These are phyloP conservation scores for Globisporangium uncinulatum DNA, from an alignment of 352 stramenopile genomes.

Conservation along the genomic window DNA sequence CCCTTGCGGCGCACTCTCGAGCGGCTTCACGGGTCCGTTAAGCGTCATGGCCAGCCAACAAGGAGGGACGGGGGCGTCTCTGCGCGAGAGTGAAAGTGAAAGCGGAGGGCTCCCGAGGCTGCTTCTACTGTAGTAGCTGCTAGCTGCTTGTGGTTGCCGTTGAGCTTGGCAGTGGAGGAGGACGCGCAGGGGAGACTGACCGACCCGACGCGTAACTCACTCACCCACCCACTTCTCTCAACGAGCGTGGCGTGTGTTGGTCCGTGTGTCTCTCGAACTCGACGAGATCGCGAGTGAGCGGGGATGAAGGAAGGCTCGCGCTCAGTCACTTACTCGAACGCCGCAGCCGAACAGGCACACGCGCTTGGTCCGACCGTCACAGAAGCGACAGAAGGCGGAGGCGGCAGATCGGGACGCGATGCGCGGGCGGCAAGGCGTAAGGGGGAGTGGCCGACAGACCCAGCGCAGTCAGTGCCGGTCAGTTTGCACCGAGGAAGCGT, in stretches of 20 bases:
- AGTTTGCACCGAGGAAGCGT: not conserved
- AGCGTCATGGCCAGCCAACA: slow-evolving; percentile 27
- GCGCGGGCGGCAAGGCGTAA: slow-evolving; percentile 2
- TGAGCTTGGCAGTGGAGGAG: not conserved
- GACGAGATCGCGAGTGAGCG: not conserved
- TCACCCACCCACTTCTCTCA: not conserved
- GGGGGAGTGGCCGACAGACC: not conserved
- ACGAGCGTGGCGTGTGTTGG: not conserved
- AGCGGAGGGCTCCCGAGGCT: not conserved
- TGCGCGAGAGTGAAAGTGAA: not conserved
- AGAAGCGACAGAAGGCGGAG: not conserved
- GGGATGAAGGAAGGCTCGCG: not conserved
- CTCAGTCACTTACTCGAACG: not conserved
- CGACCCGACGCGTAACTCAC: not conserved
- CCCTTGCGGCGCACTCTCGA: slow-evolving; percentile 26
- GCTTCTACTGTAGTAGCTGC: too few species aligned
- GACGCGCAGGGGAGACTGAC: too few species aligned
- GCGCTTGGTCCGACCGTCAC: too few species aligned
- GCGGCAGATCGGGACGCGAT: not conserved
- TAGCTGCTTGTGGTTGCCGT: not conserved
- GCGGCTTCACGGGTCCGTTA: slow-evolving; percentile 37
- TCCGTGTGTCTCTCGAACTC: not conserved
- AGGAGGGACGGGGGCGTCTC: not conserved
- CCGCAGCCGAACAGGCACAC: not conserved
- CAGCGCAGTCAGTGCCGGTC: not conserved